Base-by-base conservation (phyloP, 495 filamentous ascomycete genomes). In the Recurvomyces mirabilis region DNA sequence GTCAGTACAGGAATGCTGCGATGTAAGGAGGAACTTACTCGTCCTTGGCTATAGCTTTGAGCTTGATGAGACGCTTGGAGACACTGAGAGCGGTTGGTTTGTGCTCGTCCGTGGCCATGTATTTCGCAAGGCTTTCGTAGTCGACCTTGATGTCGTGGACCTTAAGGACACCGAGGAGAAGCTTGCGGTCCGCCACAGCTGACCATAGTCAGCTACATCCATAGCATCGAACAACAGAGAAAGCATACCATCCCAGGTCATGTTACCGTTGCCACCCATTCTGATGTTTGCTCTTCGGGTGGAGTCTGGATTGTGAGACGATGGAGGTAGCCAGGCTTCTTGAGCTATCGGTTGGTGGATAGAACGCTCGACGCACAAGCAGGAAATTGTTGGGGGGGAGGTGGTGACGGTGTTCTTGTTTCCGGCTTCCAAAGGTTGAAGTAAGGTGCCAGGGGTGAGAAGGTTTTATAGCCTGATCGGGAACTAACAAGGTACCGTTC, bases 121-220 rank as follows among this genome's bases (percentile, higher is more conserved):
- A 2, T 14, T 38, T 15, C n/a, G 46, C 51, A 3, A 53, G 12
- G 7, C 22, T 36, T 15, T 48, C 34, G 4, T 38, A 11, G 46
- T 53, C 40, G 33, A 45, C 14, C 12, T 32, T 30, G 38, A 53
- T 44, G 22, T 49, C 20, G 18, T 49, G 38, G 4, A 38, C 1
- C 40, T 44, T 38, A 5, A 53, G 32, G 37, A 53, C 45, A 32
- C n/a, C 39, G 17, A 45, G 40, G 13, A 53, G 30, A 9, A 53
- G 28, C 29, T 53, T 53, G 45, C 46, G 39, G 34, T 48, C 46
- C 10, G n/a, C 22, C 14, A 14, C 32, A 12, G 42, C 49, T 39
- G 10, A 19, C 6, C 9, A 36, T 9, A 19, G 17, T 36, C 17
- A 36, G 32, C 15, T 7, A 15, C 9, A 9, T 7, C 9, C 9